Evolutionary conservation across 2,329 filamentous ascomycete species (phyloP).

Genomic region (Magnaporthales sp.): DNA sequence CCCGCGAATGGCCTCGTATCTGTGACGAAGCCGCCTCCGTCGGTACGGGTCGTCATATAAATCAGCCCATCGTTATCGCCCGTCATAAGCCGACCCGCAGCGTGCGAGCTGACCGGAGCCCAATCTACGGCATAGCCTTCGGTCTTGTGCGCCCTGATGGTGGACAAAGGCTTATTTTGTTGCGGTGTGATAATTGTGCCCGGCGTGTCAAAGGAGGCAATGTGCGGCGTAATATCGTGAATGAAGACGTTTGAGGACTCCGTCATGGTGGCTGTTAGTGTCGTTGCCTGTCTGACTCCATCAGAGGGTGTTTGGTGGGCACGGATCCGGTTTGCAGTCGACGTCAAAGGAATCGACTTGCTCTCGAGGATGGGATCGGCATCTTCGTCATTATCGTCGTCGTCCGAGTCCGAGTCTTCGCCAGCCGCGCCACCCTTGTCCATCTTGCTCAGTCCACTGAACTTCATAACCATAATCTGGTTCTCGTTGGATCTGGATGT

Average conservation of each 20-base stretch:
- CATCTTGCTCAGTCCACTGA: slow-evolving; percentile 85
- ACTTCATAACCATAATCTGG: slow-evolving; percentile 90
- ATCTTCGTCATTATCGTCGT: slow-evolving; percentile 66
- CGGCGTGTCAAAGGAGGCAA: slow-evolving; percentile 82
- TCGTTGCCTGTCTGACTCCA: slow-evolving; percentile 64
- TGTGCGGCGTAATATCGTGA: slow-evolving; percentile 87
- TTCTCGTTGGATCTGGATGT: slow-evolving; percentile 70
- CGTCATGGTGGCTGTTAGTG: slow-evolving; percentile 84
- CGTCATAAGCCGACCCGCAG: slow-evolving; percentile 78
- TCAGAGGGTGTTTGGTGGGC: slow-evolving; percentile 72
- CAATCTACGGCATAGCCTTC: slow-evolving; percentile 98
- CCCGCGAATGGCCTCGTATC: slow-evolving; percentile 77
- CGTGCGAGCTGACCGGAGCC: slow-evolving; percentile 60
- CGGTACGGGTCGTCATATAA: slow-evolving; percentile 76
- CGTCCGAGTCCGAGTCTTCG: slow-evolving; percentile 59
- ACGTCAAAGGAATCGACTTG: slow-evolving; percentile 75
- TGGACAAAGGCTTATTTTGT: slow-evolving; percentile 82
- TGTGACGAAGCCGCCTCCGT: slow-evolving; percentile 82
- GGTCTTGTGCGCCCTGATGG: slow-evolving; percentile 80
- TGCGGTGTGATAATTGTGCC: slow-evolving; percentile 71
- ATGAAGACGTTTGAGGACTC: slow-evolving; percentile 85
- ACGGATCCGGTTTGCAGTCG: slow-evolving; percentile 91
- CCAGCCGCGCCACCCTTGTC: slow-evolving; percentile 59
- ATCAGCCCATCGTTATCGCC: slow-evolving; percentile 89
- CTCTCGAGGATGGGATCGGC: slow-evolving; percentile 89